Evolutionary conservation across 805 yeast genomes (phyloP), one percentile per base, ranked within the genome.

Genomic region (Monosporozyma yasuniensis): DNA sequence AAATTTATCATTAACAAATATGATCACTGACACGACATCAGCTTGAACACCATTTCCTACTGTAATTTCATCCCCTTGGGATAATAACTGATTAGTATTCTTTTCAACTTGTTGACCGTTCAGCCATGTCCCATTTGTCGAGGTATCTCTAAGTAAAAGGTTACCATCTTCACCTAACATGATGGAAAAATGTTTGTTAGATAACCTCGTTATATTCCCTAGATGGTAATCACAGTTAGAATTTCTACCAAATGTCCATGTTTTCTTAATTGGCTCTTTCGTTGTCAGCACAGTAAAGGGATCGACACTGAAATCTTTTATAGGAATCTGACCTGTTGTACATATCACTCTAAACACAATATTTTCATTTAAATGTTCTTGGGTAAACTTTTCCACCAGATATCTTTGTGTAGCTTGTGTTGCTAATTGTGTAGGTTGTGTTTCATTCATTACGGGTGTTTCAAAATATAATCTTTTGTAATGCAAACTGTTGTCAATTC

Each of bases 61-160:
- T 0, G 90, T 78, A 37, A 93, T 84, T 61, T 88, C 96, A 67
- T 93, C 99, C 4, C 98, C 98, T 62, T 88, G 96, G 42, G 83
- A 81, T 37, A 93, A 67, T 50, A 91, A 79, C 64, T 87, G 87
- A 59, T 87, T 87, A 46, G 84, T 79, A 19, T 85, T 85, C 61
- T 83, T 85, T 22, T 82, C 87, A 18, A 91, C 66, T 47, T 87
- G 74, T 37, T 75, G 75, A 30, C 83, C 82, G 69, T 91, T 93
- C 45, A 91, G 69, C 73, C 80, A 84, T 0, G 99, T 93, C 7
- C 99, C 99, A 69, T 93, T 93, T 2, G 98, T 91, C 1, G 96
- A 85, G 2, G 74, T 67, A 65, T 90, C 97, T 63, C 65, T 68
- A 14, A 74, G 56, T 47, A 74, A 49, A 3, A 78, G 72, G 49